A percentile compares a stretch with the other conserved stretches of the same genome.
These are phyloP conservation scores for Cinnamomum chago DNA, from an alignment of 164 flowering plant species.

Conservation along the genomic window DNA sequence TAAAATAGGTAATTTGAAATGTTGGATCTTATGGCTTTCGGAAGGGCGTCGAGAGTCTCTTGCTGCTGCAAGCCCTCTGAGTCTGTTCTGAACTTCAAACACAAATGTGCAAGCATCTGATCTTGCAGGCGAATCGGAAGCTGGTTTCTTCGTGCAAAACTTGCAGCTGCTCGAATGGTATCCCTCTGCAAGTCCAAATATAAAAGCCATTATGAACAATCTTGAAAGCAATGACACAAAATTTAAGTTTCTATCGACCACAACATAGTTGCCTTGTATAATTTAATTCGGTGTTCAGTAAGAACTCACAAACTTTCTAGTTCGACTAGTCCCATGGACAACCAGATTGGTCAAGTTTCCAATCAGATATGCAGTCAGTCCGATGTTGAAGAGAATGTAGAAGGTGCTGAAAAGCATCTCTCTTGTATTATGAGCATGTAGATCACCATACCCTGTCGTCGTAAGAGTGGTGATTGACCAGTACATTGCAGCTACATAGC, in stretches of 20 bases:
- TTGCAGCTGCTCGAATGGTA: conserved; percentile 83
- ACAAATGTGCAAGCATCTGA: conserved; percentile 94
- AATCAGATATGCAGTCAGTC: conserved; percentile 82
- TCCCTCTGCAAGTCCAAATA: conserved; percentile 55
- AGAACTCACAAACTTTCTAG: conserved; percentile 76
- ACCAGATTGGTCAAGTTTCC: conserved; percentile 99
- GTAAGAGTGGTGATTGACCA: conserved; percentile 97
- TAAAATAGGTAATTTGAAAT: conserved; percentile 83
- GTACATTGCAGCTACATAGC: conserved; percentile 79
- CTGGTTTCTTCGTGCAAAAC: conserved; percentile 80
- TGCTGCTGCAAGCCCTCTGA: conserved; percentile 93
- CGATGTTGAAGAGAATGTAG: conserved; percentile 93
- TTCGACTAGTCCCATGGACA: conserved; percentile 84
- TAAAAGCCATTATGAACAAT: not conserved
- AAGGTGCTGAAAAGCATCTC: conserved; percentile 85
- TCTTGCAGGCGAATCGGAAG: conserved; percentile 74
- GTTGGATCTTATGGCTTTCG: conserved; percentile 92
- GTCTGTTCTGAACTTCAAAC: conserved; percentile 85
- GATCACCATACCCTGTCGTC: conserved; percentile 93
- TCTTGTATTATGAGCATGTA: conserved; percentile 68
- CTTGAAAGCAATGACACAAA: not conserved
- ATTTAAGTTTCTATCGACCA: not conserved
- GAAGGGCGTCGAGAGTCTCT: conserved; percentile 76
- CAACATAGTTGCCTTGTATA: no score
- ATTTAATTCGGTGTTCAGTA: not conserved